Base-by-base conservation (phyloP, 2,329 filamentous ascomycete genomes). In the Exophiala calicioides region DNA sequence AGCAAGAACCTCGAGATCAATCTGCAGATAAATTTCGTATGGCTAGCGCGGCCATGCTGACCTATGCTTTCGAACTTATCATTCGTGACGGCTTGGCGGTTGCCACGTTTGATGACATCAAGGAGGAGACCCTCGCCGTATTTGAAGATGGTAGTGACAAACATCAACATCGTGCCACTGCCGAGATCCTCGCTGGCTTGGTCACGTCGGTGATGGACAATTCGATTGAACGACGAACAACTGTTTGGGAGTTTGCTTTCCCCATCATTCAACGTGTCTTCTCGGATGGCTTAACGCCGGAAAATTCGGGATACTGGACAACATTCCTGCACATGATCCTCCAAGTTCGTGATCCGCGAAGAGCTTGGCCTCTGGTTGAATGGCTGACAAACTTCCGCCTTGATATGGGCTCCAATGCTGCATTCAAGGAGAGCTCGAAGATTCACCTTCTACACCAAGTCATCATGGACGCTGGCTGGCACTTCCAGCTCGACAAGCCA, bases 381-480 rank as follows among this genome's bases (percentile, higher is more conserved):
- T 85, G 82, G 67, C 75, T 98, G 15, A 81, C 86, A 35, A 81
- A 84, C 43, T 97, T 97, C 79, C 81, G 89, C 21, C 76, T 98
- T 7, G 93, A 98, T 64, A 91, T 97, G 85, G 76, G 81, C 4
- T 96, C 91, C 0, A 96, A 97, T 63, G 93, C 94, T 3, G 93
- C 93, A 0, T 98, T 98, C 78, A 98, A 98, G 66, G 94, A 98
- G 66, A 95, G 91, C 44, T 94, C 91, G 20, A 96, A 97, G 72
- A 88, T 98, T 12, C 85, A 93, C 56, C 74, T 98, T 21, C 75
- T 98, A 13, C 89, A 96, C 58, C 89, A 95, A 57, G 80, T 88
- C 53, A 86, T 98, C 49, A 83, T 84, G 33, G 90, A 95, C 60
- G 81, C 84, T 26, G 93, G 93, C 1, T 98, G 94, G 93, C 93